Evolutionary conservation across 768 basidiomycete genomes (phyloP).

Genomic region (Pulveroboletus ravenelii): DNA sequence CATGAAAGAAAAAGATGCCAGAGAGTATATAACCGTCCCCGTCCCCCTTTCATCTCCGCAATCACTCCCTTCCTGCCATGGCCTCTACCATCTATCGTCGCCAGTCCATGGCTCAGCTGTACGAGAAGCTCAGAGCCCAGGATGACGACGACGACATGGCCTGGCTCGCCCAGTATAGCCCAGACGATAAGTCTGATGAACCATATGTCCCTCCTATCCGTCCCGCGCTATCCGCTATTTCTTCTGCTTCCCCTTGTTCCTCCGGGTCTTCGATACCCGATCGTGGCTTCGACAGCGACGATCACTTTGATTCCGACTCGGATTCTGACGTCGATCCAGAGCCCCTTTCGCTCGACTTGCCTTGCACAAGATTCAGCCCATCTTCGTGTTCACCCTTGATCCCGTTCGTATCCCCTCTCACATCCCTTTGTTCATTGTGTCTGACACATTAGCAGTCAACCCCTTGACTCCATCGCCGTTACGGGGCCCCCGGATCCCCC

Average conservation of each 20-base stretch:
- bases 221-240: conserved; percentile 23
- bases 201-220: conserved; percentile 18
- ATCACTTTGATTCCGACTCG: conserved; percentile 26
- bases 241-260: conserved; percentile 27
- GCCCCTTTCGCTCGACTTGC: conserved; percentile 14
- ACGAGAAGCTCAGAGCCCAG: conserved; percentile 32
- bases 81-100: conserved; percentile 31
- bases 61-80: conserved; percentile 19
- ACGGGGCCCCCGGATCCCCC: conserved; percentile 10
- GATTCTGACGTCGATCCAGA: conserved; percentile 29
- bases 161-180: conserved; percentile 33
- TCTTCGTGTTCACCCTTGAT: conserved; percentile 16
- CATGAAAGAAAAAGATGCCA: conserved; percentile 35
- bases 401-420: conserved; percentile 17
- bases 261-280: conserved; percentile 18
- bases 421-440: not conserved
- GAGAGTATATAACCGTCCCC: conserved; percentile 28
- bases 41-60: conserved; percentile 16
- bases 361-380: conserved; percentile 6
- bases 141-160: conserved; percentile 33
- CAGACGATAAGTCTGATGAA: conserved; percentile 30
- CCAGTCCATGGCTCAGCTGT: conserved; percentile 34
- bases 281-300: conserved; percentile 20
- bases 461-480: conserved; percentile 1
- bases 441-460: conserved; percentile 21